Evolutionary conservation across 257 asterid species (phyloP).

Genomic region (Linaria vulgaris): DNA sequence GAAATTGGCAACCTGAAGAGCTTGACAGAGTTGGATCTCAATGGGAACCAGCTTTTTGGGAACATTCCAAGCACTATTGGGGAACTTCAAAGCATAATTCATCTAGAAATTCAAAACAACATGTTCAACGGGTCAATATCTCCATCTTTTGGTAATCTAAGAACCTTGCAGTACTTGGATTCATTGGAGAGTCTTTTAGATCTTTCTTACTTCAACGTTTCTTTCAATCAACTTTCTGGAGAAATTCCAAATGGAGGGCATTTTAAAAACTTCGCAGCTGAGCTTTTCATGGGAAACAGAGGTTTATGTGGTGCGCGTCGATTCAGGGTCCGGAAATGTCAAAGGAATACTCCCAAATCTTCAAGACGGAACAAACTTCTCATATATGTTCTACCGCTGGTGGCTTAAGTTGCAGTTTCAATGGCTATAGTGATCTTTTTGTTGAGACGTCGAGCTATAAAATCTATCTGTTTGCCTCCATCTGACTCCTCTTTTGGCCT

Average conservation of each 20-base stretch:
- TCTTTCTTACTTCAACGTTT: no score
- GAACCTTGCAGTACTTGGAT: no score
- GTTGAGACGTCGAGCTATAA: not conserved
- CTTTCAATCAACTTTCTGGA: no score
- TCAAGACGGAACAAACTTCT: not conserved
- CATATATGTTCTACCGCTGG: not conserved
- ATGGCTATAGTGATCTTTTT: not conserved
- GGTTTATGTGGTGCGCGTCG: no score
- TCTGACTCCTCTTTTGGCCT: no score
- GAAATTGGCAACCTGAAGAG: conserved; percentile 16
- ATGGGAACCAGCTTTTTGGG: conserved; percentile 24
- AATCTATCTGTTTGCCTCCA: no score
- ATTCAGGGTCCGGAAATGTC: not conserved
- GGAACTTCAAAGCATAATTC: conserved; percentile 17
- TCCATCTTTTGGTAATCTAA: no score
- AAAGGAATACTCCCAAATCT: not conserved
- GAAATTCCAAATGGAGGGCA: no score
- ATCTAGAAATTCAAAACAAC: conserved; percentile 7
- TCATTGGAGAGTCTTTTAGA: no score
- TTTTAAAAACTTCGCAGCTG: no score
- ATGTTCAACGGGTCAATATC: no score
- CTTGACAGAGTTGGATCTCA: conserved; percentile 1
- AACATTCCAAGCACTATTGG: conserved; percentile 25
- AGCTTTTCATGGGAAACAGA: no score
- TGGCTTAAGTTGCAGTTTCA: not conserved